Conservation (phyloP, 345 rosid genomes). For the Cardamine chenopodiifolia region DNA sequence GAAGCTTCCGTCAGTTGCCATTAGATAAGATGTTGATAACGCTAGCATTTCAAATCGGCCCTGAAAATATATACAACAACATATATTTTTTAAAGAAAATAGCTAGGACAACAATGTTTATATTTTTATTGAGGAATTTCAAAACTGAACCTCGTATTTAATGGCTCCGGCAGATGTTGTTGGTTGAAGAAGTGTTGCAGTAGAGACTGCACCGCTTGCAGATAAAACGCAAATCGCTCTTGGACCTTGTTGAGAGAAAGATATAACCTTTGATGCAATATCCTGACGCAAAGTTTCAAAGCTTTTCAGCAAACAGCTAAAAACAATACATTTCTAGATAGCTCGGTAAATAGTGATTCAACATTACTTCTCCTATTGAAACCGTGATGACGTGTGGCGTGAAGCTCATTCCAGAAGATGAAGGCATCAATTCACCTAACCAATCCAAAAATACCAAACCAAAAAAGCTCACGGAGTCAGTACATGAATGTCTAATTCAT, state of each 20-base stretch:
- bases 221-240: constrained; percentile 85
- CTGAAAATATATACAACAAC: constrained; percentile 48
- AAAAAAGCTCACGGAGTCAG: background rate
- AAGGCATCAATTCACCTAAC: constrained; percentile 70
- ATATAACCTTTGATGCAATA: constrained; percentile 72
- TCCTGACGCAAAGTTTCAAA: constrained; percentile 52
- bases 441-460: background rate
- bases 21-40: constrained; percentile 73
- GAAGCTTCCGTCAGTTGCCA: constrained; percentile 51
- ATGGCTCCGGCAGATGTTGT: constrained; percentile 74
- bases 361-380: constrained; percentile 72
- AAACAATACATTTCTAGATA: constrained; percentile 3
- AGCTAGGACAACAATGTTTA: background rate
- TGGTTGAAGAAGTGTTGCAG: constrained; percentile 83
- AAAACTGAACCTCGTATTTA: constrained; percentile 72
- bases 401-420: constrained; percentile 82
- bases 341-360: constrained; percentile 6
- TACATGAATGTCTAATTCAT: constrained; percentile 1
- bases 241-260: constrained; percentile 89
- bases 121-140: background rate
- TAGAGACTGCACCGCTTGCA: constrained; percentile 88
- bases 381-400: constrained; percentile 73
- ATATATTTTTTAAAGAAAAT: background rate
- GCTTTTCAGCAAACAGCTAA: constrained; percentile 4
- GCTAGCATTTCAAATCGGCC: constrained; percentile 90